Conservation (phyloP, 225 moss, liverwort and hornwort genomes). For the Marchantia polymorpha region DNA sequence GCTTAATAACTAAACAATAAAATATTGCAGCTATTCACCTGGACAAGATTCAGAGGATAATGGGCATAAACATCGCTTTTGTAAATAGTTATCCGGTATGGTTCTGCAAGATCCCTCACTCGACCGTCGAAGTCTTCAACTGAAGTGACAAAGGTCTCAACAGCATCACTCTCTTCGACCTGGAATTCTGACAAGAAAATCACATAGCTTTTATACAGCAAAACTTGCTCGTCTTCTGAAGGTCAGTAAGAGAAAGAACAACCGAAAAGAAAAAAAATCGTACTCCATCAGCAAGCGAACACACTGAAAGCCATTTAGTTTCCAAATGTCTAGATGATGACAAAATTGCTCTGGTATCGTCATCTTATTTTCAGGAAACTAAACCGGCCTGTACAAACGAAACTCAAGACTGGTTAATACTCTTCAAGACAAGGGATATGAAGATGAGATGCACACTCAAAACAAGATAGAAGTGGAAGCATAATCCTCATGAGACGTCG, state of each 20-base stretch:
- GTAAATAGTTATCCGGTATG: constrained; percentile 33
- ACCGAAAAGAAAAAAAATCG: neutral
- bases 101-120: constrained; percentile 26
- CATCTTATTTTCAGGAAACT: no score
- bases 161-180: constrained; percentile 27
- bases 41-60: constrained; percentile 20
- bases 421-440: no score
- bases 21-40: constrained; percentile 17
- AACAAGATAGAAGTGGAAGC: no score
- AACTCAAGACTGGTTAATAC: no score
- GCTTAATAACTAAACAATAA: no score
- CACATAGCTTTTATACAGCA: neutral
- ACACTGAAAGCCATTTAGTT: no score
- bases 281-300: no score
- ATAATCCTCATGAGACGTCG: no score
- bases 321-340: no score
- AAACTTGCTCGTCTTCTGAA: neutral
- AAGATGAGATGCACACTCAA: no score
- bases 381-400: no score
- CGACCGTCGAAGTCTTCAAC: constrained; percentile 24
- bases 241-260: neutral
- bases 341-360: no score
- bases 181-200: constrained; percentile 27
- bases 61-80: constrained; percentile 35
- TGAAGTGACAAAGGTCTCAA: constrained; percentile 23